Base-by-base conservation (phyloP, 116 monocot species). In the Phalaenopsis hybrid region DNA sequence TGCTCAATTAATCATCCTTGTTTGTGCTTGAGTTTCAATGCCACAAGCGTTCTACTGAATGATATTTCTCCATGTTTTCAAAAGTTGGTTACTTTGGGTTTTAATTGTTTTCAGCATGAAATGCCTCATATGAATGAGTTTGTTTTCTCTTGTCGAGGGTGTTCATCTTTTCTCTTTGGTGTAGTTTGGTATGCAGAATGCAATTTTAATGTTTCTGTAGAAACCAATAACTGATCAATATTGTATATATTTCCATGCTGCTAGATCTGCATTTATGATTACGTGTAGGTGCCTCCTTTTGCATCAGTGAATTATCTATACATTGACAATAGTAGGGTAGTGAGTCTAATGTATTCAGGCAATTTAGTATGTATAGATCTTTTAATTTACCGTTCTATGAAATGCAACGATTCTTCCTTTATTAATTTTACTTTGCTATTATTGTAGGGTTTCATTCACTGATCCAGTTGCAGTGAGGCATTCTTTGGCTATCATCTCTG, bases 391-490 rank as follows among this genome's bases (percentile, higher is more conserved):
- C 49, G 25, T 76, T 77, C 44, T 34, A 25, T 31, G 2, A 57
- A 43, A 65, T 70, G 6, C 44, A 61, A 68, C 48, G 76, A 76
- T 21, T 75, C 31, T 49, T 70, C 74, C 21, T 74, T 76, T 46
- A 68, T 28, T 73, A 43, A 49, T 81, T 49, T 2, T 37, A 21
- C 68, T 31, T 74, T 75, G 80, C 78, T 18, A 78, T 88, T 43
- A 79, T 21, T 94, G 81, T 75, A 97, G 97, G 90, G 79, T 95
- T 83, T 92, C 91, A 69, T 99, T 95, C 89, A 88, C 95, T 77
- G 99, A 99, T 85, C 99, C 95, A 65, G 90, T 99, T 88, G 99
- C 94, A 76, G 95, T 99, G 57, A 94, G 99, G 80, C 99, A 99
- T 90, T 67, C 95, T 8, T 79, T 99, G 63, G 86, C 93, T 78